Evolutionary conservation across 768 basidiomycete species (phyloP), one percentile per base, ranked within the genome.

Genomic region (Pholiota conissans): DNA sequence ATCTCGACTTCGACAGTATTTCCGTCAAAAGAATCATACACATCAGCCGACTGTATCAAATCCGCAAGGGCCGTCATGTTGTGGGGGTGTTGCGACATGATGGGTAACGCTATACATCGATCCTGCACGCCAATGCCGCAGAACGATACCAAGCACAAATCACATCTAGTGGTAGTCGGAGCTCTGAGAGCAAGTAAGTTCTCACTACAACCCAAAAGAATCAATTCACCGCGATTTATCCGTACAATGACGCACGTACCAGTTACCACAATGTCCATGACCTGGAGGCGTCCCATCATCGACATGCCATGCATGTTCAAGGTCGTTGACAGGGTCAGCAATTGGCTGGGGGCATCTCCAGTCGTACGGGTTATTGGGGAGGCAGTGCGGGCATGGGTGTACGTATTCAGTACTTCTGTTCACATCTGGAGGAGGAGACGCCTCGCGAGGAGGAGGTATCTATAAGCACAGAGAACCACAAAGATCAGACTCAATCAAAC

Each of bases 281-380:
- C 91, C 92, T 0, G 90, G 88, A 2, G 92, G 92, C 5, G 79
- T 64, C 34, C 92, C 92, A 49, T 91, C 84, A 34, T 92, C 90
- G 28, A 89, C 70, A 57, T 79, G 85, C 89, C 90, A 92, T 3
- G 90, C 91, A 63, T 83, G 78, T 26, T 89, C 89, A 2, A 83
- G 73, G 68, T 93, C 88, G 18, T 73, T 70, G 13, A 73, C 77
- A 45, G 89, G 91, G 73, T 93, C 90, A 8, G 83, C 74, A 24
- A 94, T 84, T 34, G 92, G 92, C 49, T 84, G 80, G n/a, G 90
- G 86, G 66, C 92, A 94, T 61, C 79, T 76, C 89, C 90, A 94
- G 2, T 88, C 90, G 63, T 80, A 90, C 5, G 79, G 78, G 63
- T 94, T 93, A 50, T 83, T 84, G 1, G 81, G 76, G 14, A 71